Percentiles rank a stretch among this genome's conserved stretches.
Conservation (phyloP, 2,329 filamentous ascomycete genomes). For the Lasiodiplodia theobromae region DNA sequence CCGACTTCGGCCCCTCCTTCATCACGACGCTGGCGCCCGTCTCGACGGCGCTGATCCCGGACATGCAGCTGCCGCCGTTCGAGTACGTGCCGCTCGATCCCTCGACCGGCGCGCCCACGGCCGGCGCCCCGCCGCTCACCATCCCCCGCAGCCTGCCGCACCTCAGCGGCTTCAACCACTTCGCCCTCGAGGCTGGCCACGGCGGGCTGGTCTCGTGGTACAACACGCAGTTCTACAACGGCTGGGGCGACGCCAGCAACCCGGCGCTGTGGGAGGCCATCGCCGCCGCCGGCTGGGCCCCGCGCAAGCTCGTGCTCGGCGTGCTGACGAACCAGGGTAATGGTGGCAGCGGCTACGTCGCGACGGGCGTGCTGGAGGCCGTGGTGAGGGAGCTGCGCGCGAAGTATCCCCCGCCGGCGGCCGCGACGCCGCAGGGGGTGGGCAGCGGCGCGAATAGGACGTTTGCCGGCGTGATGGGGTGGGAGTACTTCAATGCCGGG, state of each 20-base stretch:
- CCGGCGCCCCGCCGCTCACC: slow-evolving; percentile 40
- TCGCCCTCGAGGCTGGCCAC: slow-evolving; percentile 66
- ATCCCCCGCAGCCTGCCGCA: slow-evolving; percentile 56
- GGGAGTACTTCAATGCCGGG: slow-evolving; percentile 89
- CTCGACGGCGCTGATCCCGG: slow-evolving; percentile 71
- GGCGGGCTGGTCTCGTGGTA: slow-evolving; percentile 75
- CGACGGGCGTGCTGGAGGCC: slow-evolving; percentile 62
- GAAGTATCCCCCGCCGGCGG: slow-evolving; percentile 53
- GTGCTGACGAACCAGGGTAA: slow-evolving; percentile 81
- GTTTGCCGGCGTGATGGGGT: slow-evolving; percentile 91
- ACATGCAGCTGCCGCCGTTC: slow-evolving; percentile 41
- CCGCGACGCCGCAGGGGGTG: neutral
- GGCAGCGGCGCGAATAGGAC: slow-evolving; percentile 38
- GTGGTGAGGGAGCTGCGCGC: slow-evolving; percentile 65
- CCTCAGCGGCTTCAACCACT: slow-evolving; percentile 84
- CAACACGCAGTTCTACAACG: slow-evolving; percentile 92
- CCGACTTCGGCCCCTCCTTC: slow-evolving; percentile 74
- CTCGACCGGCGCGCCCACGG: slow-evolving; percentile 36
- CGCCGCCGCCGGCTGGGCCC: slow-evolving; percentile 71
- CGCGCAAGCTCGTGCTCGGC: slow-evolving; percentile 78
- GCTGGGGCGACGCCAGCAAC: slow-evolving; percentile 74
- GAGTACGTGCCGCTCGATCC: slow-evolving; percentile 37
- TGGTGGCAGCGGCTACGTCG: slow-evolving; percentile 66
- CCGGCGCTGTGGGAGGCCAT: slow-evolving; percentile 61
- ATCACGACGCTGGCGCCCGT: slow-evolving; percentile 84